These are phyloP conservation scores for Fennellomyces sp. DNA, from an alignment of 371 early-diverging fungal species.

Conservation along the genomic window DNA sequence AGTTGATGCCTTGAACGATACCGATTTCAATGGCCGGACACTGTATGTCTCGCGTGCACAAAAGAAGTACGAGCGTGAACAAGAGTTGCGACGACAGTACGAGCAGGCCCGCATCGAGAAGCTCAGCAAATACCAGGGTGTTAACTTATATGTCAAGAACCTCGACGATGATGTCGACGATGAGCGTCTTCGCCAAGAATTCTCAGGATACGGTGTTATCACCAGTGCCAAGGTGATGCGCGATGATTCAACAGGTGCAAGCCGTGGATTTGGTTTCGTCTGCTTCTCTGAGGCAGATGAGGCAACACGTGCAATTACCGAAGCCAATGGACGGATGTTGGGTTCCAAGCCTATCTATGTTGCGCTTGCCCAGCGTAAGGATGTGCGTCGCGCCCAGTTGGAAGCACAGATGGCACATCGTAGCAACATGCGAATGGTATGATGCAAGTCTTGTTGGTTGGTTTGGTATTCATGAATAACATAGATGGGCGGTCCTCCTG, in stretches of 20 bases:
- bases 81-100: slow-evolving; percentile 84
- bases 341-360: slow-evolving; percentile 90
- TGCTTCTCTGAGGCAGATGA: slow-evolving; percentile 80
- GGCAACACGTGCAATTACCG: slow-evolving; percentile 76
- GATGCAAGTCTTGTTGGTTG: slow-evolving; percentile 15
- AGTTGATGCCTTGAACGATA: slow-evolving; percentile 85
- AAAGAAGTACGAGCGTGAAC: slow-evolving; percentile 92
- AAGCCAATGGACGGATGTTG: slow-evolving; percentile 82
- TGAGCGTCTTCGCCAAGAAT: slow-evolving; percentile 84
- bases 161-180: slow-evolving; percentile 88
- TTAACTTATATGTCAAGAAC: slow-evolving; percentile 93
- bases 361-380: slow-evolving; percentile 91
- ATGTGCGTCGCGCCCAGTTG: slow-evolving; percentile 78
- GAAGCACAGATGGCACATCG: slow-evolving; percentile 85
- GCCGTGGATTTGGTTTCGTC: slow-evolving; percentile 78
- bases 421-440: slow-evolving; percentile 54
- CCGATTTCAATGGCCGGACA: slow-evolving; percentile 74
- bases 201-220: slow-evolving; percentile 84
- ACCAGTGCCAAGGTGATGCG: slow-evolving; percentile 91
- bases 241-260: slow-evolving; percentile 70
- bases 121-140: slow-evolving; percentile 89
- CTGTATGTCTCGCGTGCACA: slow-evolving; percentile 94
- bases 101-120: slow-evolving; percentile 84
- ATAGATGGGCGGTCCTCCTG: slow-evolving; percentile 14
- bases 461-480: neutral